phyloP scores from a whole-genome alignment of 208 protist genomes.

The Kentomonas sorsogonicus region DNA sequence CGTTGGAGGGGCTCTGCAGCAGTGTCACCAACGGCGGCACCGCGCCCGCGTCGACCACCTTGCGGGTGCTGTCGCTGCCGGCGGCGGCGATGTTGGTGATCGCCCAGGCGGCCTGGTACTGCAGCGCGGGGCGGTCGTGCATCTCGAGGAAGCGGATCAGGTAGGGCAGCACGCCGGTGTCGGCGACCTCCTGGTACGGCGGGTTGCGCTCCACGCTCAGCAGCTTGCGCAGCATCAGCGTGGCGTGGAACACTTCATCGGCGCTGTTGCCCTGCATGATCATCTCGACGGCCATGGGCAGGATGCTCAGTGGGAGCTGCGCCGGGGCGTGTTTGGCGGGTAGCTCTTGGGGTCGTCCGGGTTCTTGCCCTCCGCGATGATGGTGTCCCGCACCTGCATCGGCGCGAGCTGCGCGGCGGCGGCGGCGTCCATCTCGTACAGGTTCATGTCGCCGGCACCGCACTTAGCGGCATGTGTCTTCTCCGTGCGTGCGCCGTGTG shows the following conservation, averaged over 20 bases:
- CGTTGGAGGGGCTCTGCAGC: constrained; percentile 75
- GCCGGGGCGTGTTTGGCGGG: too few species aligned
- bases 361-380: too few species aligned
- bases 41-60: constrained; percentile 90
- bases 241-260: constrained; percentile 75
- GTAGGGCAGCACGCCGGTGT: constrained; percentile 88
- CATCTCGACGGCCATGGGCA: constrained; percentile 61
- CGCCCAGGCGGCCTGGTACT: constrained; percentile 99
- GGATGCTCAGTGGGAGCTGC: constrained; percentile 39
- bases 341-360: too few species aligned
- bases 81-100: constrained; percentile 99
- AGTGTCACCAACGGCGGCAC: constrained; percentile 96
- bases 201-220: constrained; percentile 92
- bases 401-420: too few species aligned
- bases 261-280: constrained; percentile 33
- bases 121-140: constrained; percentile 74
- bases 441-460: too few species aligned
- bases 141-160: constrained; percentile 91
- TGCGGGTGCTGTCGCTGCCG: constrained; percentile 92
- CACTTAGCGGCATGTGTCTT: too few species aligned
- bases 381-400: too few species aligned
- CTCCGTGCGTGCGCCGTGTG: too few species aligned
- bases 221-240: constrained; percentile 84
- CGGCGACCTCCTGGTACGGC: constrained; percentile 95
- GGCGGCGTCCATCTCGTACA: too few species aligned